These are phyloP conservation scores for Gossypium schwendimanii DNA, from an alignment of 441 rosid genomes.

Conservation along the genomic window DNA sequence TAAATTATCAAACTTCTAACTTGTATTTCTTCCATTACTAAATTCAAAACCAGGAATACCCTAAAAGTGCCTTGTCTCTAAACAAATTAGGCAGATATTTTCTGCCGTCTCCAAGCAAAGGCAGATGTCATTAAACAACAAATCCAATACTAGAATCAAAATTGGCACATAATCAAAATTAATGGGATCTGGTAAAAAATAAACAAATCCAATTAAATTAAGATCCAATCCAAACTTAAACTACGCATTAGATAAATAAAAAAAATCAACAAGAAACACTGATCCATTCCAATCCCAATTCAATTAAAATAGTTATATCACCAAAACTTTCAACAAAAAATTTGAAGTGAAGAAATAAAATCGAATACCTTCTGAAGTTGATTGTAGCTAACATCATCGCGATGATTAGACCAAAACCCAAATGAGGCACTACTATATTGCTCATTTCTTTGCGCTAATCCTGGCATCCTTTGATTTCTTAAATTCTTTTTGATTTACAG, in stretches of 20 bases:
- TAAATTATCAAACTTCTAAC: background rate
- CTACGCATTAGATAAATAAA: conserved; percentile 5
- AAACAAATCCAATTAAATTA: conserved; percentile 17
- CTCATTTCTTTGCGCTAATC: conserved; percentile 64
- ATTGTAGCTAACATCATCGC: conserved; percentile 61
- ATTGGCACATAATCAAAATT: background rate
- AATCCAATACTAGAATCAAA: background rate
- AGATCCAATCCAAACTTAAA: conserved; percentile 29
- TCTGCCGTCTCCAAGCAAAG: background rate
- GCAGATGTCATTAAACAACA: background rate
- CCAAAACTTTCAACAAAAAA: background rate
- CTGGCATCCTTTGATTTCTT: conserved; percentile 46
- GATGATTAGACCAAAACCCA: conserved; percentile 79
- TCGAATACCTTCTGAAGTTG: conserved; percentile 77
- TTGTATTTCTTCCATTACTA: background rate
- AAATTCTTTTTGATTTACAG: conserved; percentile 23
- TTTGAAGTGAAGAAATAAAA: background rate
- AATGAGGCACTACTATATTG: conserved; percentile 50
- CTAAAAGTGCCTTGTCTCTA: background rate
- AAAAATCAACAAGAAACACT: conserved; percentile 10
- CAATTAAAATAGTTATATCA: background rate
- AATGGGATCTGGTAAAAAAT: conserved; percentile 20
- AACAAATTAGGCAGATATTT: background rate
- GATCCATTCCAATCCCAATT: conserved; percentile 25
- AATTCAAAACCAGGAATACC: background rate